Evolutionary conservation across 1,284 basidiomycete genomes (phyloP).

Genomic region (Moesziomyces sp.): DNA sequence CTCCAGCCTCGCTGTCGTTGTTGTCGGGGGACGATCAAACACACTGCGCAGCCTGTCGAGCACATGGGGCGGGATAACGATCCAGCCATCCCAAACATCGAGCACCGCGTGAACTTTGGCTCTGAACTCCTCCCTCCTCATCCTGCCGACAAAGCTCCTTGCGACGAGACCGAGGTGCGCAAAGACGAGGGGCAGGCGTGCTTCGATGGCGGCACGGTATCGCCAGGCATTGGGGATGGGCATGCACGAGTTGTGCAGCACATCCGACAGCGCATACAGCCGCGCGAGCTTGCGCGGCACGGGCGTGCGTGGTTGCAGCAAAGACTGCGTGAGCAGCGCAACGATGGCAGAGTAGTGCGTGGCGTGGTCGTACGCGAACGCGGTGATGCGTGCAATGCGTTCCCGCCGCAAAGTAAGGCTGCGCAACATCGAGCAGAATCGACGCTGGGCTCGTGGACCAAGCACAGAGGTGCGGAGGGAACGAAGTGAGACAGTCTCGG

Average conservation of each 20-base stretch:
- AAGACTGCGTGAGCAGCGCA: constrained; percentile 40
- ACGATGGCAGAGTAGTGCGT: constrained; percentile 74
- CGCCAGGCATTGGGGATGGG: constrained; percentile 77
- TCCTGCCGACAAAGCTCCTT: constrained; percentile 44
- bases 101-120: constrained; percentile 85
- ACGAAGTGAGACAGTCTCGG: constrained; percentile 80
- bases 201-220: constrained; percentile 48
- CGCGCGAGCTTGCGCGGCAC: constrained; percentile 95
- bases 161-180: constrained; percentile 53
- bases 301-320: constrained; percentile 80
- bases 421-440: constrained; percentile 90
- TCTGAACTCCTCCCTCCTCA: constrained; percentile 70
- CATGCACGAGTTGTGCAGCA: constrained; percentile 93
- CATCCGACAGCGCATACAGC: constrained; percentile 93
- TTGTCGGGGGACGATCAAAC: constrained; percentile 38
- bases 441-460: constrained; percentile 79
- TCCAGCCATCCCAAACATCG: constrained; percentile 93
- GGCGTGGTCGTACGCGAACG: constrained; percentile 92
- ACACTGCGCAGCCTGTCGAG: constrained; percentile 71
- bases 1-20: not conserved
- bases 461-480: constrained; percentile 80
- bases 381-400: constrained; percentile 92
- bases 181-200: constrained; percentile 49
- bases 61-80: constrained; percentile 78
- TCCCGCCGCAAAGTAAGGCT: constrained; percentile 84